phyloP scores from a whole-genome alignment of 192 early-diverging fungal species.

The Obelidium mucronatum region DNA sequence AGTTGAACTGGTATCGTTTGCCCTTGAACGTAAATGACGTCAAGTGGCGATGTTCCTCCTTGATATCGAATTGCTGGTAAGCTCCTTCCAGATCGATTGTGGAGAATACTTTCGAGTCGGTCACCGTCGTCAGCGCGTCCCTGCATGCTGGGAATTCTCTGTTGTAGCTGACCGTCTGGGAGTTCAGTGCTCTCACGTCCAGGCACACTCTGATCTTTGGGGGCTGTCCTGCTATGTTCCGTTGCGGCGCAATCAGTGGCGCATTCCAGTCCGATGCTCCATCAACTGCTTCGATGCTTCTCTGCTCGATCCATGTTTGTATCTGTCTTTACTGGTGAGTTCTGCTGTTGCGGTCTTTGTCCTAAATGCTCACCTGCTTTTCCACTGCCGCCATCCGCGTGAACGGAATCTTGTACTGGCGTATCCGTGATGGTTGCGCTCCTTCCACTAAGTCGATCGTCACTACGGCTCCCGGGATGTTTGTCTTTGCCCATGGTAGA shows the following conservation, averaged over 20 bases:
- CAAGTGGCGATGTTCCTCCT: not conserved
- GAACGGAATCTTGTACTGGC: not conserved
- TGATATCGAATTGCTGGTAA: slow-evolving; percentile 3
- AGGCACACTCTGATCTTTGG: not conserved
- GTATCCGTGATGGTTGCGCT: not conserved
- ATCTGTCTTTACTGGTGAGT: too few species aligned
- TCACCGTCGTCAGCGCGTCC: not conserved
- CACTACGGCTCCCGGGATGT: not conserved
- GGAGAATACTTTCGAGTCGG: not conserved
- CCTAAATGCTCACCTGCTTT: not conserved
- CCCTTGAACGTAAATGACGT: not conserved
- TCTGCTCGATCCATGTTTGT: not conserved
- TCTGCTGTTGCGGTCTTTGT: too few species aligned
- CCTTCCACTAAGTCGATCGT: not conserved
- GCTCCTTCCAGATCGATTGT: slow-evolving; percentile 2
- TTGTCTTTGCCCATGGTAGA: not conserved
- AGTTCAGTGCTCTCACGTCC: not conserved
- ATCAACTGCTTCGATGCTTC: not conserved
- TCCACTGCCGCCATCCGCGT: not conserved
- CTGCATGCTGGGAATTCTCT: not conserved
- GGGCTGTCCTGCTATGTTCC: not conserved
- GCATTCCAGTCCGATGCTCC: not conserved
- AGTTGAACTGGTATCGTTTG: not conserved
- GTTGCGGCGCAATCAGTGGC: not conserved
- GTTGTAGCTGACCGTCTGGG: not conserved